Evolutionary conservation across 306 rosid genomes (phyloP).

Genomic region (Dicorynia guianensis): DNA sequence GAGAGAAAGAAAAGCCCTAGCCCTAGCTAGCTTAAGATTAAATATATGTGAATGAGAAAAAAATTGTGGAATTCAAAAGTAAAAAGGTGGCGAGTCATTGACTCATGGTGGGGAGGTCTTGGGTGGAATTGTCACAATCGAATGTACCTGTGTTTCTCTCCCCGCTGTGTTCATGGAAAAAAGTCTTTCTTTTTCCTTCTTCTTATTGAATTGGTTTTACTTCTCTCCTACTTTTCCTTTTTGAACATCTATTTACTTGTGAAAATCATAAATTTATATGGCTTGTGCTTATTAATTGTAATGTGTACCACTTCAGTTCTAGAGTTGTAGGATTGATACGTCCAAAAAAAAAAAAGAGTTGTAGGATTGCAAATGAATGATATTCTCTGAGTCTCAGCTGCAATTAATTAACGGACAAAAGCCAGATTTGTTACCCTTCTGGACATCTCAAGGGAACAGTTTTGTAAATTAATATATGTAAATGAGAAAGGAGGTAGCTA

Average conservation of each 20-base stretch:
- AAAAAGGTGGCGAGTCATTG: conserved; percentile 59
- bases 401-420: not conserved
- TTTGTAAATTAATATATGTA: not conserved
- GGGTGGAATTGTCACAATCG: conserved; percentile 88
- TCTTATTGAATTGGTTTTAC: conserved; percentile 24
- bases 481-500: not conserved
- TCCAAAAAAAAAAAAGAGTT: too few relatives aligned
- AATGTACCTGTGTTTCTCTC: conserved; percentile 63
- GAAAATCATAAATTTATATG: conserved; percentile 19
- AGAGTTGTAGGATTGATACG: conserved; percentile 17
- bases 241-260: conserved; percentile 27
- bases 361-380: not conserved
- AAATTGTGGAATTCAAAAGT: conserved; percentile 47
- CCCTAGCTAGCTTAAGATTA: conserved; percentile 13
- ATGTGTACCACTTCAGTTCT: conserved; percentile 10
- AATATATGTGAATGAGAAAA: not conserved
- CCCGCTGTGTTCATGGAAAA: conserved; percentile 44
- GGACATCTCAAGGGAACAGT: not conserved
- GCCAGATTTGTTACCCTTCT: conserved; percentile 16
- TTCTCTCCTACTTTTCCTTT: conserved; percentile 32
- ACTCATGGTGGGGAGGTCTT: conserved; percentile 64
- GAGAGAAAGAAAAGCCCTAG: conserved; percentile 42
- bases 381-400: not conserved
- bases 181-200: conserved; percentile 43
- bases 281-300: conserved; percentile 31